Percentiles rank a stretch among this genome's conserved stretches.
Conservation (phyloP, 148 eudicot genomes). For the Fagopyrum tataricum region DNA sequence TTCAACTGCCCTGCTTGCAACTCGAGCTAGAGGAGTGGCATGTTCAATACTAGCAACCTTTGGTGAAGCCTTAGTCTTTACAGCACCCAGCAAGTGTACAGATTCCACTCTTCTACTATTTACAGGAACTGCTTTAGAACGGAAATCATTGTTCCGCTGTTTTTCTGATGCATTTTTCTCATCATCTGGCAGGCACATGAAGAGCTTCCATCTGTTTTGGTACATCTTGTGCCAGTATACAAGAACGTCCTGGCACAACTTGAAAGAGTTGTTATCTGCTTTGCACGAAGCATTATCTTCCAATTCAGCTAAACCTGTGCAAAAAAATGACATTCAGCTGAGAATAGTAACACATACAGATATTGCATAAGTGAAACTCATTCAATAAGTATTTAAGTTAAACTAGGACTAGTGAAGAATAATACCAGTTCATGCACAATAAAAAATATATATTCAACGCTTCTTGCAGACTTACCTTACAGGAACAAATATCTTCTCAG, state of each 20-base stretch:
- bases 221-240: conserved; percentile 51
- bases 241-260: conserved; percentile 38
- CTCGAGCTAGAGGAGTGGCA: conserved; percentile 38
- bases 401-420: not conserved
- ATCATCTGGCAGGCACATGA: conserved; percentile 78
- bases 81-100: conserved; percentile 34
- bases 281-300: conserved; percentile 37
- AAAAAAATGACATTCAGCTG: not conserved
- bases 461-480: not conserved
- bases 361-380: not conserved
- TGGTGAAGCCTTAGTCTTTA: conserved; percentile 25
- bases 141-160: conserved; percentile 35
- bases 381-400: not conserved
- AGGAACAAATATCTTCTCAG: not conserved
- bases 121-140: conserved; percentile 34
- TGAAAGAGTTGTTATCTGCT: conserved; percentile 40
- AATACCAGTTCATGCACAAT: not conserved
- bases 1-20: conserved; percentile 24
- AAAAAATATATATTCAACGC: not conserved
- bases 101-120: conserved; percentile 36
- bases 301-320: conserved; percentile 27
- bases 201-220: conserved; percentile 74
- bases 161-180: conserved; percentile 63
- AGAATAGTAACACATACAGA: not conserved
- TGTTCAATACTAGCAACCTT: conserved; percentile 31